Percentiles rank a stretch among this genome's conserved stretches.
Conservation (phyloP, 202 grass and related monocot genomes). For the Tripidium arundinaceum region DNA sequence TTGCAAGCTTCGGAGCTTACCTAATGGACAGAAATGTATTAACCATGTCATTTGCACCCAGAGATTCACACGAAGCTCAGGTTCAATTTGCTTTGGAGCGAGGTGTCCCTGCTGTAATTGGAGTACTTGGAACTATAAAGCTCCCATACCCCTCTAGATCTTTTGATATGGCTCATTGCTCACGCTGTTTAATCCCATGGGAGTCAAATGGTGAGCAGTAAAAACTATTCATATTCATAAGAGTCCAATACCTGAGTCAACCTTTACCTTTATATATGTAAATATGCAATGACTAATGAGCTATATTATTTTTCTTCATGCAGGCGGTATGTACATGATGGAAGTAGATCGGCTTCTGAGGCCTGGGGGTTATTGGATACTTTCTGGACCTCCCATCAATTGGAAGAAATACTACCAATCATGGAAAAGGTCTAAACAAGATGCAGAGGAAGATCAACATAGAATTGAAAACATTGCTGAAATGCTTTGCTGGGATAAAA, state of each 20-base stretch:
- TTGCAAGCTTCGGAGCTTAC: constrained; percentile 90
- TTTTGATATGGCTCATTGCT: constrained; percentile 96
- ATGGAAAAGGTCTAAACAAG: constrained; percentile 70
- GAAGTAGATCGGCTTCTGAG: constrained; percentile 86
- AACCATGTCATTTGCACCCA: constrained; percentile 94
- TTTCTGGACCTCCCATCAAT: constrained; percentile 83
- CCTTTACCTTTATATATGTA: constrained; percentile 10
- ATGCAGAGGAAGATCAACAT: constrained; percentile 49
- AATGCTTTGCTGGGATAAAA: constrained; percentile 89
- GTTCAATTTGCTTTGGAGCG: constrained; percentile 89
- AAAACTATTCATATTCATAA: constrained; percentile 5
- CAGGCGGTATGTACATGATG: constrained; percentile 93
- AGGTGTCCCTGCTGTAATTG: constrained; percentile 89
- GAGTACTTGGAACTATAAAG: constrained; percentile 78
- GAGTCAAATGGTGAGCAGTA: constrained; percentile 65
- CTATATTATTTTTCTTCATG: constrained; percentile 25
- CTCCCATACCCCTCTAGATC: constrained; percentile 80
- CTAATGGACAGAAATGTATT: constrained; percentile 79
- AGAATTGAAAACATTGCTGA: constrained; percentile 66
- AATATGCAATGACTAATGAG: neutral
- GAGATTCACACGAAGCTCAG: constrained; percentile 68
- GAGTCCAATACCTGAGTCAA: neutral
- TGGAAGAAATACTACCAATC: constrained; percentile 61
- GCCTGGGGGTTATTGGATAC: constrained; percentile 89
- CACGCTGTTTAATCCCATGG: constrained; percentile 82